Evolutionary conservation across 371 early-diverging fungal species (phyloP).

Genomic region (Phascolomyces articulosus): DNA sequence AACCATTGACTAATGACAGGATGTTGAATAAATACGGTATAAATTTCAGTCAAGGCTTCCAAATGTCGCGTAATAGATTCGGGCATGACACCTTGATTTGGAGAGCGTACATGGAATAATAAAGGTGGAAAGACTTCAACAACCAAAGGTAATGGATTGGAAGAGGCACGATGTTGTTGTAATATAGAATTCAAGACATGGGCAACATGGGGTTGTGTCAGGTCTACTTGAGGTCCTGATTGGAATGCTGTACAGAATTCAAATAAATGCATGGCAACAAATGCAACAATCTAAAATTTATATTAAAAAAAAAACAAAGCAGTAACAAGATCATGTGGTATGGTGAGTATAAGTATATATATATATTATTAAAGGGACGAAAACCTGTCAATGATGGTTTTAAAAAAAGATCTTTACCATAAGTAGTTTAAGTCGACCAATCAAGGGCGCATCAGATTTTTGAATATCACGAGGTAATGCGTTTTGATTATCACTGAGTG

Average conservation of each 20-base stretch:
- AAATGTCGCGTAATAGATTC: conserved; percentile 41
- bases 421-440: conserved; percentile 58
- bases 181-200: conserved; percentile 47
- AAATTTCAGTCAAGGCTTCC: conserved; percentile 46
- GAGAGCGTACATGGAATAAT: conserved; percentile 50
- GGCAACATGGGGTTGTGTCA: conserved; percentile 42
- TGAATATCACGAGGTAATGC: conserved; percentile 1
- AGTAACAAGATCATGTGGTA: conserved; percentile 1
- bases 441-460: conserved; percentile 52
- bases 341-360: too few relatives aligned
- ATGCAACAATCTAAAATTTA: conserved; percentile 42
- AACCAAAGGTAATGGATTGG: conserved; percentile 48
- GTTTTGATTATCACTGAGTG: conserved; percentile 39
- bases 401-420: conserved; percentile 14
- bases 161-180: conserved; percentile 44
- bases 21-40: conserved; percentile 57
- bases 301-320: not conserved
- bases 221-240: conserved; percentile 45
- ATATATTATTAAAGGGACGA: not conserved
- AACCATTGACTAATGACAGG: conserved; percentile 65
- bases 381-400: conserved; percentile 4
- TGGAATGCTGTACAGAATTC: conserved; percentile 70
- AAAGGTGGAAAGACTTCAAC: conserved; percentile 69
- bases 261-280: conserved; percentile 77
- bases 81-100: conserved; percentile 23